Evolutionary conservation across 495 filamentous ascomycete species (phyloP).

Genomic region (Viridothelium virens): DNA sequence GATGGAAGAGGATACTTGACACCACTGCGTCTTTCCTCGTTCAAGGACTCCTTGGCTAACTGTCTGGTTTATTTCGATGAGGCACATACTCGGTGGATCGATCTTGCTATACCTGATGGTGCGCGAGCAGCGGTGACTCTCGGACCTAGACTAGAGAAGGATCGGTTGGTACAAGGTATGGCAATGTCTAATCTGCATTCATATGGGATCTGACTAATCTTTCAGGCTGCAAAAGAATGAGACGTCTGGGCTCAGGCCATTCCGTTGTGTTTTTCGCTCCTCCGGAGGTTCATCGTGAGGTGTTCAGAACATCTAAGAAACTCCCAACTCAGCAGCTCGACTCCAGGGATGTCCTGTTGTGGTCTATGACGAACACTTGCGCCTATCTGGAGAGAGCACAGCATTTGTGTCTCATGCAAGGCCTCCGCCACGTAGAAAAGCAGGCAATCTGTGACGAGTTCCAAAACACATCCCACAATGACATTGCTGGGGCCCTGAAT

Average conservation of each 20-base stretch:
- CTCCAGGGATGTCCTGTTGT: constrained; percentile 49
- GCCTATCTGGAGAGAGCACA: no score
- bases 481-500: no score
- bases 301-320: constrained; percentile 20
- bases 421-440: no score
- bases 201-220: constrained; percentile 16
- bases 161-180: constrained; percentile 66
- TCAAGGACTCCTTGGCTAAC: constrained; percentile 47
- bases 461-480: no score
- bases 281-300: constrained; percentile 41
- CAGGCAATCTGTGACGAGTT: no score
- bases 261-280: constrained; percentile 39
- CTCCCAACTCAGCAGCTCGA: constrained; percentile 23
- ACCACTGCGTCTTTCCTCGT: constrained; percentile 52
- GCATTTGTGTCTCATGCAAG: no score
- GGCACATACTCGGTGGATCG: constrained; percentile 66
- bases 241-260: constrained; percentile 33
- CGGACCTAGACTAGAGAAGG: constrained; percentile 59
- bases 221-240: constrained; percentile 44
- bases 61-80: constrained; percentile 72
- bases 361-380: constrained; percentile 40
- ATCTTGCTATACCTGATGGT: constrained; percentile 55
- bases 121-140: constrained; percentile 63
- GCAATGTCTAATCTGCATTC: constrained; percentile 3
- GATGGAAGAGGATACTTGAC: constrained; percentile 39